These are phyloP conservation scores for Populus euphratica DNA, from an alignment of 345 rosid genomes.

Conservation along the genomic window DNA sequence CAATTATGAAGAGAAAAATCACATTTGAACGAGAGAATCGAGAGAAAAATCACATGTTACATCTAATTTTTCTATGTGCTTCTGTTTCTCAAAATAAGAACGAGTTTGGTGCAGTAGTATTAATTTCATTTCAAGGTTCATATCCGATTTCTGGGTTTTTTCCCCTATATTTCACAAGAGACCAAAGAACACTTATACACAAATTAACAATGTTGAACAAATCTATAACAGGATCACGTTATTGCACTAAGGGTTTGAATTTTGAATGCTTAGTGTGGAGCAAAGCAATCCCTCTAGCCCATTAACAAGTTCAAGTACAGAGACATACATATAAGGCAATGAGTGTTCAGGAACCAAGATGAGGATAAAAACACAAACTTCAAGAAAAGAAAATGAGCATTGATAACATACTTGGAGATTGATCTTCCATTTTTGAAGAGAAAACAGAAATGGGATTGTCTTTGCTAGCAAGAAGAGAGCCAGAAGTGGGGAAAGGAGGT, in stretches of 20 bases:
- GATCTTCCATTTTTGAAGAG: constrained; percentile 53
- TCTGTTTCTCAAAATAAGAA: too few relatives aligned
- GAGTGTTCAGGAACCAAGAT: neutral
- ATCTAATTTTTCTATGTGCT: too few relatives aligned
- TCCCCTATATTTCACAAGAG: neutral
- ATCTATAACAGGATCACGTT: neutral
- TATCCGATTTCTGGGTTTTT: neutral
- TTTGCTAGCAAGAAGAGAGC: constrained; percentile 24
- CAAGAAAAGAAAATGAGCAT: neutral
- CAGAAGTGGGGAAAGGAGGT: constrained; percentile 28
- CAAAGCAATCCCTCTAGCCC: neutral
- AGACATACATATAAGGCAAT: neutral
- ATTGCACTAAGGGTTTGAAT: neutral
- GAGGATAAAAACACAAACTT: neutral
- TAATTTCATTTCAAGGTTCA: neutral
- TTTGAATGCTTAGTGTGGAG: neutral
- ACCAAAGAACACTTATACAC: neutral
- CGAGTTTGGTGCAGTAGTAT: too few relatives aligned
- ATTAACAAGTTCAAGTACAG: neutral
- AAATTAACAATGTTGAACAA: neutral
- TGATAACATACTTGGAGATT: constrained; percentile 58
- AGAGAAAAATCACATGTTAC: neutral
- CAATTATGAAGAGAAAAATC: neutral
- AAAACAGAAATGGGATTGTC: constrained; percentile 38
- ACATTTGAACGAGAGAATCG: too few relatives aligned